Base-by-base conservation (phyloP, 805 yeast species). In the Saturnispora quitensis region DNA sequence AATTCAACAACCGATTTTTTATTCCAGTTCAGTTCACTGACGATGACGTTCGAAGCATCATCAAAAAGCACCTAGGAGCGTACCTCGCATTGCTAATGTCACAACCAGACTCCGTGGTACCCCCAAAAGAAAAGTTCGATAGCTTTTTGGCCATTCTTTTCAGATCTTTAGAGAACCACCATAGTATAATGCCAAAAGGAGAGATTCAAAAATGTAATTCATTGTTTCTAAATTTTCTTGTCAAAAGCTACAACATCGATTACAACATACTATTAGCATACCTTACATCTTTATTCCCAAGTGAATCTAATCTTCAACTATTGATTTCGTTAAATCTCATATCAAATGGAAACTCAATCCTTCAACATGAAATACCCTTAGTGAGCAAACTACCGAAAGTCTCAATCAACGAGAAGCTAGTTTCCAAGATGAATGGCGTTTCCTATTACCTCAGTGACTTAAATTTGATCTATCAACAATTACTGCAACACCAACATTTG, bases 131-230 rank as follows among this genome's bases (percentile, higher is more conserved):
- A 17, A 53, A 51, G 43, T 40, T 58, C 2, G 58, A 58, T 42
- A 43, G 48, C 18, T 59, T 50, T 47, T 44, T 59, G 20, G 42
- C 51, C 13, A 48, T 55, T 7, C 38, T 56, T 4, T 56, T 51
- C 43, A 54, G 55, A 36, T 40, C 54, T 34, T 33, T 56, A 24
- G 51, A 46, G 34, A 48, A 43, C 24, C 36, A 31, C 12, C 17
- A 40, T 40, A 27, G 13, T 18, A 13, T 7, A 6, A 24, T 48
- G 9, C 35, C 50, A 7, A 20, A 24, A 5, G 35, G 35, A 45
- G 50, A 55, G 34, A 33, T 55, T 8, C 53, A 51, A 22, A 31
- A 50, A 28, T 45, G 50, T 15, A 56, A 56, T 24, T 45, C 55
- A 15, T 45, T 35, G 24, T 58, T 55, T 18, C 43, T 52, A 17